Base-by-base conservation (phyloP, 495 filamentous ascomycete species). In the Parathielavia hyrcaniae region DNA sequence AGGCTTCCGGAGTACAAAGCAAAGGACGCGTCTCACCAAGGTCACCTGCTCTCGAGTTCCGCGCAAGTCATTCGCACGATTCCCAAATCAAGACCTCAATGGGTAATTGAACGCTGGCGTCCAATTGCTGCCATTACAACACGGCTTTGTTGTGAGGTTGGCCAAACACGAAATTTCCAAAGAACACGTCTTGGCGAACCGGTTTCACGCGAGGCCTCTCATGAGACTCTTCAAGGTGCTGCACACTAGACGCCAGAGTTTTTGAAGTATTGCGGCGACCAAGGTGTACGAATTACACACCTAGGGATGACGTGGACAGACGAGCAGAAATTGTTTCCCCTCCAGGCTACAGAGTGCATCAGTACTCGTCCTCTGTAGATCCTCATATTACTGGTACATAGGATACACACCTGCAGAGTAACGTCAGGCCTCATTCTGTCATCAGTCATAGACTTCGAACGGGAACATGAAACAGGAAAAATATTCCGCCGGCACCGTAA, bases 11-110 rank as follows among this genome's bases (percentile, higher is more conserved):
- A 8, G 17, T 0, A 38, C 14, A 11, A 38, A 51, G 26, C 16
- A 11, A 39, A 39, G 49, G 19, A 36, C 20, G 10, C 3, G 26
- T 30, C 26, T 30, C 26, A 30, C 23, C 22, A 35, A 17, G 52
- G 39, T 45, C 52, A 45, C 26, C 52, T 51, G 49, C 30, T 43
- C 52, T 23, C 52, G 14, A 44, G 34, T 44, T 20, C 52, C 41
- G 16, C n/a, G 26, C 23, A 14, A 17, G n/a, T 45, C 7, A 36
- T 13, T 22, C 17, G 19, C 23, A 12, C 32, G 17, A 5, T 23
- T 14, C 30, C 30, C 9, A 19, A 44, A 16, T 30, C 26, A 30
- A 30, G 26, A 6, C 26, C 6, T 30, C 26, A 30, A 30, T 30
- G 26, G 6, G 3, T 30, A 30, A 30, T 30, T 30, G 26, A 30